phyloP scores from a whole-genome alignment of 2,329 filamentous ascomycete genomes.

The Monosporascus ibericus region DNA sequence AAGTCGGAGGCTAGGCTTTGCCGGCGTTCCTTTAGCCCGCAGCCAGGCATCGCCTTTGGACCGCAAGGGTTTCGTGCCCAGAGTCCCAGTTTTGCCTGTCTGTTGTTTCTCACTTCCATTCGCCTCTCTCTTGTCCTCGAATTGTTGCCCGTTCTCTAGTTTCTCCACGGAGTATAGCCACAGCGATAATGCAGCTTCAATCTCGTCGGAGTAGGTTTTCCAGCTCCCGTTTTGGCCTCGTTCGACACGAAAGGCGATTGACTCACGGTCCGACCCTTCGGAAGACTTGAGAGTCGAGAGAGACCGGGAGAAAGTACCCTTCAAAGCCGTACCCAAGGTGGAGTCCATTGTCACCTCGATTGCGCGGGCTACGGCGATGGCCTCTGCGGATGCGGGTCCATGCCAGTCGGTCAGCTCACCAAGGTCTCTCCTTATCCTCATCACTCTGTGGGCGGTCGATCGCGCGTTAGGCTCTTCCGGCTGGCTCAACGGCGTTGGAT shows the following conservation, averaged over 20 bases:
- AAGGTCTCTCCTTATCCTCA: conserved; percentile 12
- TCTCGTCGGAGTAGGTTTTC: conserved; percentile 12
- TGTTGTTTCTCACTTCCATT: too few relatives aligned
- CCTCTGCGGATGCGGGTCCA: conserved; percentile 10
- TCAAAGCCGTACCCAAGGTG: too few relatives aligned
- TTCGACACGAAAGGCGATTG: conserved; percentile 1
- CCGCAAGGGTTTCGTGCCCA: too few relatives aligned
- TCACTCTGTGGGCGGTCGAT: conserved; percentile 3
- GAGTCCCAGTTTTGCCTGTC: too few relatives aligned
- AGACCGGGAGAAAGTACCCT: not conserved
- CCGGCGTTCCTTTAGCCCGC: too few relatives aligned
- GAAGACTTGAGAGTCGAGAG: not conserved
- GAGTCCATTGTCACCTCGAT: conserved; percentile 11
- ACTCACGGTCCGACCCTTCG: not conserved
- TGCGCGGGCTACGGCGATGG: conserved; percentile 8
- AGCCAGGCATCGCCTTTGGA: too few relatives aligned
- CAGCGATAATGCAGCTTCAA: conserved; percentile 24
- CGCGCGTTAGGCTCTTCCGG: too few relatives aligned
- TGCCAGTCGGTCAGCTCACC: conserved; percentile 15
- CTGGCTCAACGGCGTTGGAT: too few relatives aligned
- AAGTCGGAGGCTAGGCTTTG: conserved; percentile 2
- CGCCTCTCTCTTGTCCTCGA: too few relatives aligned
- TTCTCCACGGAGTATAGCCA: conserved; percentile 18
- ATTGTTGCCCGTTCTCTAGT: too few relatives aligned
- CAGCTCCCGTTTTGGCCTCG: conserved; percentile 7